These are phyloP conservation scores for Neurospora tetraspora DNA, from an alignment of 495 filamentous ascomycete genomes.

Conservation along the genomic window DNA sequence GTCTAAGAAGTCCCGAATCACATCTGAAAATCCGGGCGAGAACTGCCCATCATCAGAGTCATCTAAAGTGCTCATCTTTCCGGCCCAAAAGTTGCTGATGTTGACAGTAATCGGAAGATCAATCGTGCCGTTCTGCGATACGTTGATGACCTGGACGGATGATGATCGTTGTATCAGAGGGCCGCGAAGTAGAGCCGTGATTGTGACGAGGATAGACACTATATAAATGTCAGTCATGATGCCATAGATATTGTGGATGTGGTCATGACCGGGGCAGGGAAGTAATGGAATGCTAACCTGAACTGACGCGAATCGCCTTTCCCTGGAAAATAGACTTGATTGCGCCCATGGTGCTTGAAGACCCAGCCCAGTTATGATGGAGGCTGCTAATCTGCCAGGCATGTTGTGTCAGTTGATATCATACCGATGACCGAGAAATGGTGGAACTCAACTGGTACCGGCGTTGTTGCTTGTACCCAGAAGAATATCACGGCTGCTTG, in stretches of 20 bases:
- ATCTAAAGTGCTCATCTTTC: background rate
- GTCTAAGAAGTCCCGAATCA: background rate
- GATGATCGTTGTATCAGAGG: background rate
- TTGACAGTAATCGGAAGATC: background rate
- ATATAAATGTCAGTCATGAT: no score
- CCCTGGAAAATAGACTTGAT: background rate
- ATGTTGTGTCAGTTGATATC: no score
- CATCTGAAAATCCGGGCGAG: background rate
- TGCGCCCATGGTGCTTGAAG: background rate
- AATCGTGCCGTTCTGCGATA: background rate
- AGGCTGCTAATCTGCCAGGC: background rate
- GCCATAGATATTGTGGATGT: no score
- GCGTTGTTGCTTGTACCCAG: background rate
- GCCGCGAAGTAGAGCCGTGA: background rate
- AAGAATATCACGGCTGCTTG: background rate
- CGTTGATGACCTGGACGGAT: background rate
- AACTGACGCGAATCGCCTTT: background rate
- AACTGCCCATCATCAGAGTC: background rate
- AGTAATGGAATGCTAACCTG: background rate
- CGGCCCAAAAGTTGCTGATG: background rate
- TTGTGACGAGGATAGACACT: background rate
- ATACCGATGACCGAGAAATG: no score
- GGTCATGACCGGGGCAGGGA: background rate
- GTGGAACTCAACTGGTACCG: background rate
- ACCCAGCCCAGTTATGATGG: background rate